Percentiles rank a stretch among this genome's conserved stretches.
These are phyloP conservation scores for Trypanosoma theileri DNA, from an alignment of 208 protist species.

Conservation along the genomic window DNA sequence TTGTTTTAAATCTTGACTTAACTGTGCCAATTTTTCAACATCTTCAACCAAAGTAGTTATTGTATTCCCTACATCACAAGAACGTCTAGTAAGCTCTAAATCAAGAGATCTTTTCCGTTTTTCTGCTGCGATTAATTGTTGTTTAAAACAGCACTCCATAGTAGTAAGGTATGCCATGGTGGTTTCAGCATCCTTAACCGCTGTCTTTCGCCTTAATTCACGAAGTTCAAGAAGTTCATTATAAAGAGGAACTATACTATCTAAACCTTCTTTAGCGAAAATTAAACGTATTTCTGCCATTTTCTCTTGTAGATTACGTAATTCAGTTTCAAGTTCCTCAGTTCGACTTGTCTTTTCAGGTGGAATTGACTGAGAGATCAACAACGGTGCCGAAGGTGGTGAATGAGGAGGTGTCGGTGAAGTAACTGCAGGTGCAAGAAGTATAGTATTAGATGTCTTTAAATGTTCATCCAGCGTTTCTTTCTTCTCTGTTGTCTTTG, in stretches of 20 bases:
- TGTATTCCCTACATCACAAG: background rate
- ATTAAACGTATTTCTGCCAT: constrained; percentile 44
- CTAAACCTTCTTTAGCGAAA: constrained; percentile 38
- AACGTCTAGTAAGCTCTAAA: constrained; percentile 6
- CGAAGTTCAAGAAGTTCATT: constrained; percentile 53
- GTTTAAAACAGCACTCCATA: constrained; percentile 19
- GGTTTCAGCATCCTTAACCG: constrained; percentile 13
- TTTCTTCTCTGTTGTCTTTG: background rate
- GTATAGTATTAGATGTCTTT: background rate
- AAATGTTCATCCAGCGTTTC: background rate
- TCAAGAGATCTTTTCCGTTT: constrained; percentile 5
- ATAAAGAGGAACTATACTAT: constrained; percentile 51
- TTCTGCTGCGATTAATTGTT: constrained; percentile 8
- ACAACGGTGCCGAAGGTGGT: background rate
- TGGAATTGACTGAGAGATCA: background rate
- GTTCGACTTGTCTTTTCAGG: background rate
- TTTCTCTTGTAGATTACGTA: constrained; percentile 20
- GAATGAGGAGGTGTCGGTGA: background rate
- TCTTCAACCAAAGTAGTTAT: constrained; percentile 4
- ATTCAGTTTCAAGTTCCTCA: constrained; percentile 15
- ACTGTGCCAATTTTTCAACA: constrained; percentile 21
- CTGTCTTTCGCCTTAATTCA: constrained; percentile 17
- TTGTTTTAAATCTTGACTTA: constrained; percentile 13
- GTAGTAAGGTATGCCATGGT: constrained; percentile 26
- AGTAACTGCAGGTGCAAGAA: background rate